Evolutionary conservation across 2,329 filamentous ascomycete species (phyloP).

Genomic region (Monilinia aucupariae): DNA sequence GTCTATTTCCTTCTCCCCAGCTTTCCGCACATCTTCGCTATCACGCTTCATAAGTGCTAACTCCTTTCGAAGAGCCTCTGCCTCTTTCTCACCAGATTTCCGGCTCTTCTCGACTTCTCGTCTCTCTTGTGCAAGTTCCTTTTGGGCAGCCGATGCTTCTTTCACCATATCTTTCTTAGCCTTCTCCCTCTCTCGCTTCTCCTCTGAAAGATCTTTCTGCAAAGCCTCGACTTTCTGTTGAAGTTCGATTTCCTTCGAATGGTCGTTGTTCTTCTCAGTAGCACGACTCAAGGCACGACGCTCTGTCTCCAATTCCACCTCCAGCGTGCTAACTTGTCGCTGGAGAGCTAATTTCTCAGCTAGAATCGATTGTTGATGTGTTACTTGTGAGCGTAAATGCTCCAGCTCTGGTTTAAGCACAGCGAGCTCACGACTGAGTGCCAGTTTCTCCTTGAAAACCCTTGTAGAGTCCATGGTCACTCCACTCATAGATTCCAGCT

Average conservation of each 20-base stretch:
- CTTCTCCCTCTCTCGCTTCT: conserved; percentile 33
- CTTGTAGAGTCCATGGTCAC: conserved; percentile 66
- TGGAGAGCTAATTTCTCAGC: conserved; percentile 76
- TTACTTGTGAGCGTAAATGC: conserved; percentile 53
- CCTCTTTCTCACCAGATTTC: conserved; percentile 29
- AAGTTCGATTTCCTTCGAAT: conserved; percentile 39
- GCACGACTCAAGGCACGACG: conserved; percentile 62
- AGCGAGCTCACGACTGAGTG: conserved; percentile 54
- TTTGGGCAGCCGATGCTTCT: conserved; percentile 37
- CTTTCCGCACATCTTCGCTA: conserved; percentile 40
- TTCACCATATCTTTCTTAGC: conserved; percentile 33
- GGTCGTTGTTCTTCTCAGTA: conserved; percentile 39
- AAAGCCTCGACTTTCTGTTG: conserved; percentile 40
- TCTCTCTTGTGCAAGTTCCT: conserved; percentile 36
- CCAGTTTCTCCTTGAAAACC: conserved; percentile 59
- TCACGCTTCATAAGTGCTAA: conserved; percentile 37
- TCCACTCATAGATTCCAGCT: conserved; percentile 63
- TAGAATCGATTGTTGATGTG: conserved; percentile 60
- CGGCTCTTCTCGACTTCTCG: conserved; percentile 28
- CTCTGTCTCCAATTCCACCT: conserved; percentile 79
- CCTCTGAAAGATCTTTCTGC: conserved; percentile 35
- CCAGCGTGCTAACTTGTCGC: conserved; percentile 68
- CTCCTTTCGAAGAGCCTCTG: conserved; percentile 30
- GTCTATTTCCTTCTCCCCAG: conserved; percentile 33
- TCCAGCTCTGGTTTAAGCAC: conserved; percentile 56